Conservation (phyloP, 2,329 filamentous ascomycete species). For the Cladosporium sp. region DNA sequence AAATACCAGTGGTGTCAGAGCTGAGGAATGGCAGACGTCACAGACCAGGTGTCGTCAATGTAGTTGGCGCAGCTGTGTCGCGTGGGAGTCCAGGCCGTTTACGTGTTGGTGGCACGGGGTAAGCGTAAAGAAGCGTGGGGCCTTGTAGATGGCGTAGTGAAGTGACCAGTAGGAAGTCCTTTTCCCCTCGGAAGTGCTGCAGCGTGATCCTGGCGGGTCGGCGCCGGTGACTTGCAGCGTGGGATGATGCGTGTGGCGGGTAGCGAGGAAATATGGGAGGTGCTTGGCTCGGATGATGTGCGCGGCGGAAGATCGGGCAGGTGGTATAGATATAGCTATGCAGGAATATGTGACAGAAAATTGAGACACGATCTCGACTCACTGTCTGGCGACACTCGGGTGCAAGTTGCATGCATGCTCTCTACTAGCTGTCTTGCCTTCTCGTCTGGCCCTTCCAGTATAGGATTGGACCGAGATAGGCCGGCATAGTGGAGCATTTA, state of each 20-base stretch:
- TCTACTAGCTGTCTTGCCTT: background rate
- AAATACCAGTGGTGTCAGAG: background rate
- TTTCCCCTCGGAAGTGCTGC: conserved; percentile 12
- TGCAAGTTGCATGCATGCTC: background rate
- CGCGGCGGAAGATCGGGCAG: conserved; percentile 3
- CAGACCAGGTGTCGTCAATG: conserved; percentile 6
- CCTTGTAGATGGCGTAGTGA: conserved; percentile 11
- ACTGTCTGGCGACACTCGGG: background rate
- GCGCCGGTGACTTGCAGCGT: conserved; percentile 26
- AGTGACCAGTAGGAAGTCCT: conserved; percentile 1
- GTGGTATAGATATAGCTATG: background rate
- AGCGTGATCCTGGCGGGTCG: conserved; percentile 7
- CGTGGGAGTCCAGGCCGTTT: conserved; percentile 4
- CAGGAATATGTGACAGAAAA: background rate
- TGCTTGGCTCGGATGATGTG: conserved; percentile 4
- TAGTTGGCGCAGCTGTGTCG: background rate
- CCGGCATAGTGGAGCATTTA: conserved; percentile 7
- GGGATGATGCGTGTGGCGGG: conserved; percentile 18
- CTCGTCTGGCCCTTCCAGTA: conserved; percentile 1
- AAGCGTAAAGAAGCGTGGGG: background rate
- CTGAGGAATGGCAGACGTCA: conserved; percentile 1
- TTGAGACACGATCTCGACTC: background rate
- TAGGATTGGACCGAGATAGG: conserved; percentile 13
- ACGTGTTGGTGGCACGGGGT: conserved; percentile 1
- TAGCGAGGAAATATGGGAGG: conserved; percentile 15